Base-by-base conservation (phyloP, 768 basidiomycete species). In the Tephrocybe sp. region DNA sequence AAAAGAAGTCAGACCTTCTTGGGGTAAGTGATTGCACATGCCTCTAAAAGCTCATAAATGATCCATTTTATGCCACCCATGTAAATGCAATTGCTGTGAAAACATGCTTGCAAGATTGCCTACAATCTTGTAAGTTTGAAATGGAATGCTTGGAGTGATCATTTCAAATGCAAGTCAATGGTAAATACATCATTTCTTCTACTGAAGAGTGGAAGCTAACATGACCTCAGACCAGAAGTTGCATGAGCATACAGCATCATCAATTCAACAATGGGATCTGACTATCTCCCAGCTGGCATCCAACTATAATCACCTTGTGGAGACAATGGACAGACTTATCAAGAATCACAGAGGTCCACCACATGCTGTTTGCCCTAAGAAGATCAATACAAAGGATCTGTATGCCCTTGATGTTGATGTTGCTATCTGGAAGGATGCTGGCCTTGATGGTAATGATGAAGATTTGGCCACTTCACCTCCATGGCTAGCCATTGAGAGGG, bases 341-440 rank as follows among this genome's bases (percentile, higher is more conserved):
- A 32, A 33, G 0, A 15, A 45, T 4, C 20, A 39, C 12, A 51
- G 54, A 34, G 68, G 67, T 6, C 68, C 68, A 1, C 28, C 20
- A 3, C 53, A 57, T 24, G 62, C 65, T 14, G 11, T 60, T 11
- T 43, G 53, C 0, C 71, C 70, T 10, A 33, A 45, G 4, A 43
- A 42, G 6, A 67, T 72, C 25, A 48, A 57, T 0, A 23, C 21
- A 8, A 45, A 59, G 9, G 54, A 56, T 1, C 39, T 73, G 3
- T 73, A 64, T 37, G 47, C 50, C 1, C 57, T 73, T 0, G 69
- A 72, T 58, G 67, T 73, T 23, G 69, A 72, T 59, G 68, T 70
- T 53, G 54, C 58, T 15, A 69, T 72, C 15, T 73, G 71, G 68
- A 61, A 69, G 43, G 65, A 70, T 46, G 17, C 61, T 38, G 67